Base-by-base conservation (phyloP, 1,284 basidiomycete species). In the Ceratobasidium sp. region DNA sequence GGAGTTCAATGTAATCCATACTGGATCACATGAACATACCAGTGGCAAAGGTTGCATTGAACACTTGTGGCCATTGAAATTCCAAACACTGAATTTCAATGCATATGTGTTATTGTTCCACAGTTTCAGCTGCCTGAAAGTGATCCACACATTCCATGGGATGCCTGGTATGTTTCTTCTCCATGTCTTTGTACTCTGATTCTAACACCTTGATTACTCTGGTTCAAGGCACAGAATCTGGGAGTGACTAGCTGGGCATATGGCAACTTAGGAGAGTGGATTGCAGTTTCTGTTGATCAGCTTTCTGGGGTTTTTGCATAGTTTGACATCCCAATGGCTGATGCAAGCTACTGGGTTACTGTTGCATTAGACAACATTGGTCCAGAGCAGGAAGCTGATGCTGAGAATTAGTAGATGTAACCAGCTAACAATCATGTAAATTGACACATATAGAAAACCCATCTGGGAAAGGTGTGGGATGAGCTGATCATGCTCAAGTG, bases 31-130 rank as follows among this genome's bases (percentile, higher is more conserved):
- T 25, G 11, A 42, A 23, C 64, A 67, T 42, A 67, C 36, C 6
- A 67, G 64, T 44, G 64, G 64, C 4, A 58, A 44, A 30, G 64
- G 64, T 8, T 67, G 49, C 21, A 58, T 67, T 30, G 64, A 67
- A 16, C 51, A 25, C 7, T 67, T 12, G n/a, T 67, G 23, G 1
- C 6, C 25, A 67, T 67, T 58, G 64, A 67, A 28, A 23, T 67
- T 30, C 64, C 48, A 1, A 1, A 23, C n/a, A 21, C 9, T 12
- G 4, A 7, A 25, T 25, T 23, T 53, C 56, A 16, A 5, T 42
- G 51, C 42, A 30, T 40, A 1, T 54, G 40, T n/a, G 64, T 30
- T 11, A n/a, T 67, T 11, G 64, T 67, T 2, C 53, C 28, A 16
- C 9, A 3, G 16, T 67, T 67, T 44, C 25, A 46, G 7, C 23